Base-by-base conservation (phyloP, 1,284 basidiomycete species). In the Ceratobasidium papillatum region DNA sequence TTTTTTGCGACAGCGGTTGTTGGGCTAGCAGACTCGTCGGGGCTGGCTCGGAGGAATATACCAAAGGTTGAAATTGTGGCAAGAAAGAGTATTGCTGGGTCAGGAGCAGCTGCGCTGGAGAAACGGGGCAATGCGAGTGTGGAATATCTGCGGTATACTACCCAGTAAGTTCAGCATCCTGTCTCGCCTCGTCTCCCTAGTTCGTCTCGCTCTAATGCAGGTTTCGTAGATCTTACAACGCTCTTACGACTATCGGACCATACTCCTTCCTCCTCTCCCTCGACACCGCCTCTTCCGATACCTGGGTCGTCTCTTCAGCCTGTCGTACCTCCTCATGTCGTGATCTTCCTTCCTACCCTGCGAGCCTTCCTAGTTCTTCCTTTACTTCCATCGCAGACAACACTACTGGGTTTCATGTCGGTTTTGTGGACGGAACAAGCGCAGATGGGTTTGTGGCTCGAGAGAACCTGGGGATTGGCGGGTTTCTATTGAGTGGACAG, bases 261-360 rank as follows among this genome's bases (percentile, higher is more conserved):
- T 86, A 91, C 76, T 87, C 82, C 78, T 90, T 92, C 77, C 89
- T 91, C 19, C 86, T 90, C n/a, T 87, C 87, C 0, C 81, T 93
- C 51, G 91, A 93, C 80, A 93, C 92, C 0, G 92, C 85, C n/a
- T 93, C 92, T 3, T 86, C 91, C 12, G 91, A 92, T 80, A 80
- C 91, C 22, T 94, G 91, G 91, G 78, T 93, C 19, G 79, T 88
- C 59, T 90, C 91, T 30, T 89, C 91, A 3, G 84, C 80, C 5
- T 93, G 92, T 81, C 80, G 80, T n/a, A 84, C 87, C 5, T 79
- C 79, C 17, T 78, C 84, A 0, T 94, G 92, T 80, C 82, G 83
- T 54, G 78, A 79, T 0, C 82, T 89, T 19, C 92, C 92, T 19
- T 84, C 84, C 74, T 94, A 92, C 80, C 91, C 66, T 90, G 19